Base-by-base conservation (phyloP, 179 eudicot genomes). In the Beta corolliflora region DNA sequence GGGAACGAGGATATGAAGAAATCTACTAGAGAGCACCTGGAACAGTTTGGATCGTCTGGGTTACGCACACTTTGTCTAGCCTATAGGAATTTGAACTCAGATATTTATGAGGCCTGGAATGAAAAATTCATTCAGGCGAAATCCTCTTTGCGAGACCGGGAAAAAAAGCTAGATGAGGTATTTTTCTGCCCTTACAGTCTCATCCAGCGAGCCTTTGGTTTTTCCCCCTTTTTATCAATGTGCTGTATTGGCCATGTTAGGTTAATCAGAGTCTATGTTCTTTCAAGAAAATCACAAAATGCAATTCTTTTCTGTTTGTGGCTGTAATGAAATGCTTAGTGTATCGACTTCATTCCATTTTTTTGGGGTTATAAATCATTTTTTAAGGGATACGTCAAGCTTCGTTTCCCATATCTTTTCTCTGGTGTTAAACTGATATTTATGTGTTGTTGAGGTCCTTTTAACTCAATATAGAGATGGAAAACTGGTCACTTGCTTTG, bases 31-130 rank as follows among this genome's bases (percentile, higher is more conserved):
- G 94, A 94, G 81, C 97, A 96, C 87, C 84, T 96, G 89, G 99
- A 96, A 86, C 90, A 92, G 87, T 96, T 91, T 88, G 99, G 99
- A 81, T 88, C 96, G 58, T 88, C 98, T 81, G 99, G 99, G 81
- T 88, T 96, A 81, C 97, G 99, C 46, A 96, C 99, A 16, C 91
- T 96, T 79, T 96, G 99, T 79, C 87, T 96, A 83, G 99, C 99
- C 61, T 96, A 91, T 81, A 91, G 81, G 87, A 89, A 90, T 85
- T 83, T 96, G 72, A 88, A 77, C 84, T 56, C 92, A 53, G 92
- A 90, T 45, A 83, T 78, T 55, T 94, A 96, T 83, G 98, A 94
- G 65, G 80, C 82, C 50, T 96, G 99, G 99, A 96, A 96, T 76
- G 98, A 96, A 83, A 96, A 96, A 83, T 96, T 84, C 84, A 90